phyloP scores from a whole-genome alignment of 306 rosid genomes.

The Phaseolus lunatus region DNA sequence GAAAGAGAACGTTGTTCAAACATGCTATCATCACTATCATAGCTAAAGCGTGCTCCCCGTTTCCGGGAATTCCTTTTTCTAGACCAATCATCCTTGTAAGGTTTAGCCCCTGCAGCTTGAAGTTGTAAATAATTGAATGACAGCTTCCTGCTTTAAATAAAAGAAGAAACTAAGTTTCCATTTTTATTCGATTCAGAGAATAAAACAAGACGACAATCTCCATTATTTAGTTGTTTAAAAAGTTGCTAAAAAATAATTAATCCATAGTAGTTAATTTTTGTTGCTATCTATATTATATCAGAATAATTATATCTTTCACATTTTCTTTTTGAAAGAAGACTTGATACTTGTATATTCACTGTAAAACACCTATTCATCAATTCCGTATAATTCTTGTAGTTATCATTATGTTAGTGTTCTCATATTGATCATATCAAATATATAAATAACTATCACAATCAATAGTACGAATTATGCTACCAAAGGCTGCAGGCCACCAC shows the following conservation, averaged over 20 bases:
- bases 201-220: conserved; percentile 40
- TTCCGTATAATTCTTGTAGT: too few relatives aligned
- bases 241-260: conserved; percentile 1
- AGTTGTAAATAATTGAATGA: conserved; percentile 92
- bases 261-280: background rate
- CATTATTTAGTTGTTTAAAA: background rate
- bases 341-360: conserved; percentile 5
- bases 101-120: conserved; percentile 65
- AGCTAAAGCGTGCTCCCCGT: conserved; percentile 55
- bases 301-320: conserved; percentile 8
- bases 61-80: conserved; percentile 71
- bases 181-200: conserved; percentile 32
- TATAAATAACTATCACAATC: conserved; percentile 23
- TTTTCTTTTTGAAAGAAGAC: conserved; percentile 30
- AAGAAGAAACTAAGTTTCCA: conserved; percentile 41
- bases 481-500: conserved; percentile 1
- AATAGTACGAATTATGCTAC: conserved; percentile 20
- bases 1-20: conserved; percentile 75
- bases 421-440: too few relatives aligned
- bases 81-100: conserved; percentile 74
- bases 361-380: background rate
- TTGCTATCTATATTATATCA: background rate
- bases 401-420: too few relatives aligned
- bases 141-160: conserved; percentile 73
- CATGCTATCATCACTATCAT: conserved; percentile 64